Evolutionary conservation across 345 rosid genomes (phyloP).

Genomic region (Brassica napus): DNA sequence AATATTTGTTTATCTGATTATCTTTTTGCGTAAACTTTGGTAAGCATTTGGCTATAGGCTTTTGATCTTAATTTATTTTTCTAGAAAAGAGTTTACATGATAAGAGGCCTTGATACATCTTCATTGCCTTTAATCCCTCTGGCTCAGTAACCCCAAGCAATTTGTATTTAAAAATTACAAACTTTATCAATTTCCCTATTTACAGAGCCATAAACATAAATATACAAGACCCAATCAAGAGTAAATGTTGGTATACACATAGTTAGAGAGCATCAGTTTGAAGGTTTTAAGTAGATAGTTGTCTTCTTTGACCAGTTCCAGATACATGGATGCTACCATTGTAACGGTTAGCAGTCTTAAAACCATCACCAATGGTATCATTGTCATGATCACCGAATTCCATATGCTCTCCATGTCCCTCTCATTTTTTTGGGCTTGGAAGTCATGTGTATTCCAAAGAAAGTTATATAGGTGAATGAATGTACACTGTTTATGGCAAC

Average conservation of each 20-base stretch:
- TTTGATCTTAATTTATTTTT: not conserved
- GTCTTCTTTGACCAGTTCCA: not conserved
- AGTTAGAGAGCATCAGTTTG: not conserved
- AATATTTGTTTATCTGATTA: not conserved
- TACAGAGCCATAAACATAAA: not conserved
- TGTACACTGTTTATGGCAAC: too few species aligned
- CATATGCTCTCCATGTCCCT: not conserved
- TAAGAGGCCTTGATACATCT: not conserved
- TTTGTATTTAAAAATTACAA: not conserved
- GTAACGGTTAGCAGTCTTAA: not conserved
- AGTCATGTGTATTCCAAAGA: not conserved
- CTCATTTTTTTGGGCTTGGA: not conserved
- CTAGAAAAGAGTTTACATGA: not conserved
- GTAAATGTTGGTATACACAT: not conserved
- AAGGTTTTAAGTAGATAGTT: not conserved
- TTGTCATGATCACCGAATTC: not conserved
- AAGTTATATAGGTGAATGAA: not conserved
- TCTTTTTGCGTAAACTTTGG: not conserved
- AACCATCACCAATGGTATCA: not conserved
- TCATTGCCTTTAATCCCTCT: not conserved
- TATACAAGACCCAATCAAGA: not conserved
- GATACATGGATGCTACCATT: not conserved
- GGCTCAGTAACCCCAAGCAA: not conserved
- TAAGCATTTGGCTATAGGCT: not conserved
- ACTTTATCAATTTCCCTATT: not conserved